These are phyloP conservation scores for Allium sativum DNA, from an alignment of 106 monocot genomes.

Conservation along the genomic window DNA sequence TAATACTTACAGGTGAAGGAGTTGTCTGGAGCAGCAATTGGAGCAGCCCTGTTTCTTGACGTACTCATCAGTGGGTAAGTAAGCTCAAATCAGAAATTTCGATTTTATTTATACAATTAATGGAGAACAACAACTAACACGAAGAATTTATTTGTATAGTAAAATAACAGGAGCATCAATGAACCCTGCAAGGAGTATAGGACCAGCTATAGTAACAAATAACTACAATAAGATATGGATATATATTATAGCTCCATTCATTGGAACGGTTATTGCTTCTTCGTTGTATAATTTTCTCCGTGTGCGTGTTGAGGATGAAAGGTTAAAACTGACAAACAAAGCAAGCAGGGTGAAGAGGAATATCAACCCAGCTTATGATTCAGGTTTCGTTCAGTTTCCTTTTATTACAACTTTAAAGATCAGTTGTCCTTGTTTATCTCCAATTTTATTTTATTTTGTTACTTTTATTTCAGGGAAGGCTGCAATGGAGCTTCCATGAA, in stretches of 20 bases:
- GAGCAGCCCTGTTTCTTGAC: constrained; percentile 11
- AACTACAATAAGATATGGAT: constrained; percentile 22
- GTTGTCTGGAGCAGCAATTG: constrained; percentile 12
- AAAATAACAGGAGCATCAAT: constrained; percentile 30
- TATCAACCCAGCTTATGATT: constrained; percentile 2
- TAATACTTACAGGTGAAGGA: constrained; percentile 6
- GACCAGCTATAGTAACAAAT: constrained; percentile 9
- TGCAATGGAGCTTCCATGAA: too few species aligned
- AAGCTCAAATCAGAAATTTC: too few species aligned
- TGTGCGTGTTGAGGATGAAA: neutral
- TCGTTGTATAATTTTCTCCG: constrained; percentile 12
- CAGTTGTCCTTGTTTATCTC: too few species aligned
- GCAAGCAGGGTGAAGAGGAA: neutral
- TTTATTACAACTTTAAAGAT: neutral
- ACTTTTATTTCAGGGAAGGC: too few species aligned
- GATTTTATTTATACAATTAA: too few species aligned
- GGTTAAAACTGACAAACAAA: neutral
- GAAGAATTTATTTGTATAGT: constrained; percentile 1
- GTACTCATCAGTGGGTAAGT: constrained; percentile 11
- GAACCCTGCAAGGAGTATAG: constrained; percentile 35
- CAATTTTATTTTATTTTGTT: too few species aligned
- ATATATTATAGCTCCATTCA: constrained; percentile 17
- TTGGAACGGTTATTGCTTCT: constrained; percentile 13
- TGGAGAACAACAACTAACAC: too few species aligned
- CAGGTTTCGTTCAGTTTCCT: neutral